These are phyloP conservation scores for Entelexis paramagnoliae DNA, from an alignment of 1,139 yeast species.

Conservation along the genomic window DNA sequence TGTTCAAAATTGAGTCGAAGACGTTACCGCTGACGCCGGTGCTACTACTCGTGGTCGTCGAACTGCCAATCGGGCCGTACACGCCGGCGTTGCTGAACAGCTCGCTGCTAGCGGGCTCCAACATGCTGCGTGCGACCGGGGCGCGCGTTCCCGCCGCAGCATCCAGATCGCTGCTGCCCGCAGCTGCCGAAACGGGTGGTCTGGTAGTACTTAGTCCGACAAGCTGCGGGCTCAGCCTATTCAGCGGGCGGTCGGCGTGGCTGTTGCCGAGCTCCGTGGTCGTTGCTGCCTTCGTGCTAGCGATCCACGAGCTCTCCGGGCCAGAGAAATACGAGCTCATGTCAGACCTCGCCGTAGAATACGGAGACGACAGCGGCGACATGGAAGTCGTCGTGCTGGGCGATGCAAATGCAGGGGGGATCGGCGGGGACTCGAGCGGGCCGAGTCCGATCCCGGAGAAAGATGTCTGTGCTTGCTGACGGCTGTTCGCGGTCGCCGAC, in stretches of 20 bases:
- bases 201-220: not conserved
- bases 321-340: not conserved
- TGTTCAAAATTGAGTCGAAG: not conserved
- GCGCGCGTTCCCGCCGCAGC: not conserved
- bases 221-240: not conserved
- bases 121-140: not conserved
- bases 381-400: not conserved
- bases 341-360: not conserved
- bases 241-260: not conserved
- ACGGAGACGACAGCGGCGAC: not conserved
- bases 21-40: not conserved
- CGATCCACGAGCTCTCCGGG: not conserved
- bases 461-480: not conserved
- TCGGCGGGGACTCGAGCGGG: not conserved
- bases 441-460: not conserved
- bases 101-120: not conserved
- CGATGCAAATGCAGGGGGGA: slow-evolving; percentile 1
- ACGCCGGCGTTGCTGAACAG: not conserved
- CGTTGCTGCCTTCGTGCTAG: not conserved
- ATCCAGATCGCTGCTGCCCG: not conserved
- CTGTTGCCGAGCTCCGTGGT: not conserved
- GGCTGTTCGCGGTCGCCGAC: not conserved
- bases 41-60: not conserved
- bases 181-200: not conserved
- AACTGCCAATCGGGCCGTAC: not conserved